A percentile compares a stretch with the other conserved stretches of the same genome.
These are phyloP conservation scores for Solanum gracilifrons DNA, from an alignment of 257 asterid species.

Conservation along the genomic window DNA sequence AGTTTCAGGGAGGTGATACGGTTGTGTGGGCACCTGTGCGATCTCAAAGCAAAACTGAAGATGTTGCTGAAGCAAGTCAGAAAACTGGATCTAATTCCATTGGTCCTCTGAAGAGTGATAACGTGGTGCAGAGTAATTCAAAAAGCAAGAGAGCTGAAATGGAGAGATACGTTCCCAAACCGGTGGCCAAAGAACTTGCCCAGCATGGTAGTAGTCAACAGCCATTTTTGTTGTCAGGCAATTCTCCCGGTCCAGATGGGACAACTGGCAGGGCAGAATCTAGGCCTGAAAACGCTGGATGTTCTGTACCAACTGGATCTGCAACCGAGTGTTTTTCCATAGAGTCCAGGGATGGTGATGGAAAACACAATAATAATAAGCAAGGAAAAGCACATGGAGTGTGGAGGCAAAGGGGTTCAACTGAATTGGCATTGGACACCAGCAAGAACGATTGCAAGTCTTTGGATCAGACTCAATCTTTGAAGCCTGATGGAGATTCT, in stretches of 20 bases:
- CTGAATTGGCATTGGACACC: constrained; percentile 33
- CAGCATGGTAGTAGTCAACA: constrained; percentile 52
- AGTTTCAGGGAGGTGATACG: constrained; percentile 45
- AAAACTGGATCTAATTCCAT: constrained; percentile 24
- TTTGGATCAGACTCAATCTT: constrained; percentile 15
- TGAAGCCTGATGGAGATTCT: constrained; percentile 17
- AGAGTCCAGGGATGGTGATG: constrained; percentile 35
- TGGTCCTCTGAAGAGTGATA: constrained; percentile 27
- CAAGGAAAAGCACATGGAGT: constrained; percentile 47
- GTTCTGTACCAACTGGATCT: constrained; percentile 17
- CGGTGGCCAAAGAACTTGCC: constrained; percentile 83
- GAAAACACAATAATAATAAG: constrained; percentile 29
- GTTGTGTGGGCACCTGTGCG: constrained; percentile 94
- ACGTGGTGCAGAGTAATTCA: constrained; percentile 33
- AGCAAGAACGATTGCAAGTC: constrained; percentile 18
- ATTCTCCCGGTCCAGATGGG: constrained; percentile 25
- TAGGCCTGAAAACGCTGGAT: constrained; percentile 18
- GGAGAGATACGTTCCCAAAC: constrained; percentile 93
- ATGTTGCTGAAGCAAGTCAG: constrained; percentile 33
- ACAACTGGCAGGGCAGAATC: constrained; percentile 20
- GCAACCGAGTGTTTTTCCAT: constrained; percentile 13
- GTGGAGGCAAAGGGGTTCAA: constrained; percentile 48
- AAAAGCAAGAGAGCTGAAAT: constrained; percentile 95
- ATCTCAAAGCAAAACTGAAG: constrained; percentile 49
- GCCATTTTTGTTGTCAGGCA: constrained; percentile 19